Evolutionary conservation across 1,139 yeast species (phyloP).

Genomic region (Pichia cactophila): DNA sequence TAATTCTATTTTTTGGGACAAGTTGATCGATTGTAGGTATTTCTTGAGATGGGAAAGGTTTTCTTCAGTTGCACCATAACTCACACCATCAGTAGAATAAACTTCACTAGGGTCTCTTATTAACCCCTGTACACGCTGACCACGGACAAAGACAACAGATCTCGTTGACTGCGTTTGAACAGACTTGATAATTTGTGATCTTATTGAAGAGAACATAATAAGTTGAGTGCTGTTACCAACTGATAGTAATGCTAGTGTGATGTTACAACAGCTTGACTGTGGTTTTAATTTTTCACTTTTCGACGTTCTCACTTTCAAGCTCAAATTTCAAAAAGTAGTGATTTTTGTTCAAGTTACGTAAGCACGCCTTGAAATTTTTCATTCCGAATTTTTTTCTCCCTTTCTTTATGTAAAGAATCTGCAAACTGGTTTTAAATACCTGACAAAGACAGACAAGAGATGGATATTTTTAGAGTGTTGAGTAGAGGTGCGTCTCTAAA

Average conservation of each 20-base stretch:
- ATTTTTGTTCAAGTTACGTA: neutral
- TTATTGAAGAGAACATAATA: neutral
- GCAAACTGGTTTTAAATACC: neutral
- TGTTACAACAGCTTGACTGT: neutral
- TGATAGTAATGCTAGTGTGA: neutral
- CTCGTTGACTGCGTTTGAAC: conserved; percentile 11
- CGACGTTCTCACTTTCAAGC: neutral
- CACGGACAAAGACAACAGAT: conserved; percentile 37
- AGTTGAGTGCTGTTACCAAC: neutral
- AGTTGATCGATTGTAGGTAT: conserved; percentile 30
- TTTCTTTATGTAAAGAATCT: neutral
- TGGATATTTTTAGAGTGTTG: conserved; percentile 87
- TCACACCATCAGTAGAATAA: conserved; percentile 50
- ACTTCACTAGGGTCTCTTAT: conserved; percentile 68
- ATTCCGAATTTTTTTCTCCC: neutral
- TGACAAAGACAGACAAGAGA: conserved; percentile 23
- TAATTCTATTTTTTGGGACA: conserved; percentile 31
- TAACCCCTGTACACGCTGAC: conserved; percentile 63
- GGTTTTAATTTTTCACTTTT: neutral
- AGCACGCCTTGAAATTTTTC: neutral
- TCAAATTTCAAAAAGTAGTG: neutral
- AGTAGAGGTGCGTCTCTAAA: conserved; percentile 79
- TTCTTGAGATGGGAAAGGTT: conserved; percentile 43
- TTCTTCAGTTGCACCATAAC: conserved; percentile 47
- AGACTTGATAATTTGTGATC: neutral